Evolutionary conservation across 306 rosid species (phyloP).

Genomic region (Sphenostylis stenocarpa): DNA sequence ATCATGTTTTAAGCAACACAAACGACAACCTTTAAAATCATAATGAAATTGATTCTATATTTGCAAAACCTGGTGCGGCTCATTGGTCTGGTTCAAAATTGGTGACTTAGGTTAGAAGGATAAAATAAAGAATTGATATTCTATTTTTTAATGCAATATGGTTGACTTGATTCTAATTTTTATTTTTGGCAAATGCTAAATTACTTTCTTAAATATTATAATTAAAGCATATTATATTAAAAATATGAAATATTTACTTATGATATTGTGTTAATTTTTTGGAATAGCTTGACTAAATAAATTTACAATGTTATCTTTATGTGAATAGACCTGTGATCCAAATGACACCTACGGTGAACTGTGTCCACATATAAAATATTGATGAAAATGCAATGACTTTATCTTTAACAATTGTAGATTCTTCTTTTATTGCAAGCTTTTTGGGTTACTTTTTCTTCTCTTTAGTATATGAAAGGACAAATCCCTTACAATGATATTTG

Average conservation of each 20-base stretch:
- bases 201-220: background rate
- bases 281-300: background rate
- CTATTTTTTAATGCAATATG: background rate
- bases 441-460: background rate
- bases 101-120: background rate
- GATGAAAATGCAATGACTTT: constrained; percentile 25
- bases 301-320: background rate
- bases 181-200: background rate
- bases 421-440: constrained; percentile 22
- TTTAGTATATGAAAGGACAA: constrained; percentile 24
- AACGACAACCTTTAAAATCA: too few relatives aligned
- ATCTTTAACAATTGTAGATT: constrained; percentile 27
- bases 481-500: constrained; percentile 19
- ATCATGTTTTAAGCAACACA: too few relatives aligned
- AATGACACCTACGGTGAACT: background rate
- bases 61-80: background rate
- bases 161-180: background rate
- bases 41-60: too few relatives aligned
- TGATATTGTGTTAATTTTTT: too few relatives aligned
- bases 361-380: background rate
- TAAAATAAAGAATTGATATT: background rate
- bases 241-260: background rate
- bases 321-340: background rate
- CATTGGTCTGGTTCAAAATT: background rate
- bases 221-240: background rate